phyloP scores from a whole-genome alignment of 495 filamentous ascomycete species.

The Podospora australis region DNA sequence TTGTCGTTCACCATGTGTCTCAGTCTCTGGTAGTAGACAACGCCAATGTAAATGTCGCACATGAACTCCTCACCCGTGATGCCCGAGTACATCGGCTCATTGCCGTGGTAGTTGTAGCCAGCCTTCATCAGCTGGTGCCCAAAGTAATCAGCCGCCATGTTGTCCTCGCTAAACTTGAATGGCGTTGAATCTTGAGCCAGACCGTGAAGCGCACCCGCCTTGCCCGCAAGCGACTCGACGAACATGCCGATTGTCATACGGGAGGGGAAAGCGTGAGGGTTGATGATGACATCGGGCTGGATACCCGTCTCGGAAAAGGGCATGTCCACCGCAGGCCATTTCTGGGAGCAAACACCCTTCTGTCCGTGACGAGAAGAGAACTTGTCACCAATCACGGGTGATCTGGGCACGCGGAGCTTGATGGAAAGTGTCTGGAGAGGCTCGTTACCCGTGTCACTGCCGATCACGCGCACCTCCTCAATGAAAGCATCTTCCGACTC shows the following conservation, averaged over 20 bases:
- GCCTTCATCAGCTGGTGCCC: conserved; percentile 89
- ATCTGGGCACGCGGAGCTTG: conserved; percentile 85
- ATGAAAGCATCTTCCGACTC: conserved; percentile 80
- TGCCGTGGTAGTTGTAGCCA: conserved; percentile 96
- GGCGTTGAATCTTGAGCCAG: conserved; percentile 91
- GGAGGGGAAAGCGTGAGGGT: conserved; percentile 99
- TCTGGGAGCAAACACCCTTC: conserved; percentile 95
- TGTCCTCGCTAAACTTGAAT: conserved; percentile 86
- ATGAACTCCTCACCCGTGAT: conserved; percentile 91
- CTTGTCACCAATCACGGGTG: conserved; percentile 94
- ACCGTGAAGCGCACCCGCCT: conserved; percentile 88
- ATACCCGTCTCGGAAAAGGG: conserved; percentile 96
- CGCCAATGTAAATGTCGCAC: conserved; percentile 92
- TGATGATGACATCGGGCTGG: conserved; percentile 96
- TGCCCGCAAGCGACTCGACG: conserved; percentile 93
- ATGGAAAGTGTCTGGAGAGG: conserved; percentile 80
- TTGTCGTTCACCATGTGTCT: conserved; percentile 99
- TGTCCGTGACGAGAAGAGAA: conserved; percentile 98
- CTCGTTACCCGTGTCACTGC: conserved; percentile 71
- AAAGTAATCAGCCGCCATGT: conserved; percentile 91
- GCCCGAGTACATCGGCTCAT: conserved; percentile 95
- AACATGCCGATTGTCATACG: conserved; percentile 99
- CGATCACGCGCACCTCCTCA: conserved; percentile 87
- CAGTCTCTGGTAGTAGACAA: conserved; percentile 96
- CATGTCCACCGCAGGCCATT: conserved; percentile 92